A percentile compares a stretch with the other conserved stretches of the same genome.
These are phyloP conservation scores for Sugiyamaella chiloensis DNA, from an alignment of 805 yeast species.

Conservation along the genomic window DNA sequence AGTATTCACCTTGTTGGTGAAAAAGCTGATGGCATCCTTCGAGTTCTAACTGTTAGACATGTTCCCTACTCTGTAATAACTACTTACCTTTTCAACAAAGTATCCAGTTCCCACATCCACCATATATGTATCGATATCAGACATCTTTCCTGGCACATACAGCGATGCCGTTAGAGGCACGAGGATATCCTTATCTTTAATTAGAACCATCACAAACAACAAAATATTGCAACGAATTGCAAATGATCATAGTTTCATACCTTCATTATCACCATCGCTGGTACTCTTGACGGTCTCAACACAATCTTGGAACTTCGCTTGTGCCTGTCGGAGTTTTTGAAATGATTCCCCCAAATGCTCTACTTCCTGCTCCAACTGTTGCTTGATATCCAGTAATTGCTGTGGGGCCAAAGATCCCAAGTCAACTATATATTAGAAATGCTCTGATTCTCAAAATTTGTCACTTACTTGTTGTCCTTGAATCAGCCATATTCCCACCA, in stretches of 20 bases:
- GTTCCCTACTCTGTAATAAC: background rate
- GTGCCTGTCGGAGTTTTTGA: conserved; percentile 80
- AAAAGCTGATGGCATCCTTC: conserved; percentile 65
- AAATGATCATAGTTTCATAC: conserved; percentile 15
- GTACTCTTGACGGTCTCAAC: conserved; percentile 62
- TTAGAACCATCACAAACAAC: too few species aligned
- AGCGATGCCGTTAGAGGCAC: conserved; percentile 88
- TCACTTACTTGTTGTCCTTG: conserved; percentile 1
- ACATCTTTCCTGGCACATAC: conserved; percentile 81
- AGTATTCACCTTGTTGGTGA: conserved; percentile 68
- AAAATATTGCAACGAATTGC: too few species aligned
- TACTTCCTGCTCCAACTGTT: conserved; percentile 77
- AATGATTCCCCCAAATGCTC: conserved; percentile 82
- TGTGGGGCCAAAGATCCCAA: conserved; percentile 71
- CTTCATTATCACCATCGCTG: conserved; percentile 39
- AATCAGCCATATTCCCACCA: background rate
- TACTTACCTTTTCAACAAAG: conserved; percentile 66
- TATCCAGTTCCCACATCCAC: conserved; percentile 98
- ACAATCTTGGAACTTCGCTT: conserved; percentile 78
- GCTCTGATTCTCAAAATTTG: background rate
- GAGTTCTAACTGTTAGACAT: conserved; percentile 33
- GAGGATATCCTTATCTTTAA: conserved; percentile 49
- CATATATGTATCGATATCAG: conserved; percentile 63
- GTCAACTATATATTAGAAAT: conserved; percentile 45
- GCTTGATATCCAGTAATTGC: conserved; percentile 79